Percentiles rank a stretch among this genome's conserved stretches.
These are phyloP conservation scores for Aureobasidium sp. DNA, from an alignment of 2,329 filamentous ascomycete species.

Conservation along the genomic window DNA sequence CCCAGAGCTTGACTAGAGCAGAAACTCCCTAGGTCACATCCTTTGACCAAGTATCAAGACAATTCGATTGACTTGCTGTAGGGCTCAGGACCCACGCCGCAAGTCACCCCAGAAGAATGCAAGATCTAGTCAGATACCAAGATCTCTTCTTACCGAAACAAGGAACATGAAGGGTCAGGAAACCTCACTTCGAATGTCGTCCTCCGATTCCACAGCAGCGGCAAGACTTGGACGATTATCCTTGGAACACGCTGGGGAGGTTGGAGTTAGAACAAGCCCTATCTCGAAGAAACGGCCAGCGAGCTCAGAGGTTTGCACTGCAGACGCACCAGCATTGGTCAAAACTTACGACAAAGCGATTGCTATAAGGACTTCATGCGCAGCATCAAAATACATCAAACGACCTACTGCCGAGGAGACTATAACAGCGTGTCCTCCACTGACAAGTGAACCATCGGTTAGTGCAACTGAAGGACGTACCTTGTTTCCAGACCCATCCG, in stretches of 20 bases:
- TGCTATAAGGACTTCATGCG: neutral
- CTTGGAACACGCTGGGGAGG: neutral
- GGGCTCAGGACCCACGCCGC: neutral
- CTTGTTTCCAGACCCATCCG: neutral
- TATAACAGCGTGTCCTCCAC: neutral
- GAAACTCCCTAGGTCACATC: neutral
- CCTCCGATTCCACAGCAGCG: neutral
- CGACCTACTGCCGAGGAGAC: neutral
- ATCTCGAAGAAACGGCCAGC: constrained; percentile 1
- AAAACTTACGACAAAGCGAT: neutral
- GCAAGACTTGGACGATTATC: neutral
- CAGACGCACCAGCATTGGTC: neutral
- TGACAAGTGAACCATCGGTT: neutral
- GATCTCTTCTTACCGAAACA: neutral
- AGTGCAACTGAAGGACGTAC: neutral
- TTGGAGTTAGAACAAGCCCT: neutral
- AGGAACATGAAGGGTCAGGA: neutral
- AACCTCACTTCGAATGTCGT: neutral
- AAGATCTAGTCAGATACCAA: neutral
- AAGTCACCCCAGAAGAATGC: neutral
- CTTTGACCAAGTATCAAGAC: neutral
- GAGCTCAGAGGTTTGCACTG: neutral
- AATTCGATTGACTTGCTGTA: constrained; percentile 7
- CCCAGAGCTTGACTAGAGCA: constrained; percentile 5
- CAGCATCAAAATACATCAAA: neutral